Percentiles rank a stretch among this genome's conserved stretches.
These are phyloP conservation scores for Trichoderma guizhouense DNA, from an alignment of 2,329 filamentous ascomycete genomes.

Conservation along the genomic window DNA sequence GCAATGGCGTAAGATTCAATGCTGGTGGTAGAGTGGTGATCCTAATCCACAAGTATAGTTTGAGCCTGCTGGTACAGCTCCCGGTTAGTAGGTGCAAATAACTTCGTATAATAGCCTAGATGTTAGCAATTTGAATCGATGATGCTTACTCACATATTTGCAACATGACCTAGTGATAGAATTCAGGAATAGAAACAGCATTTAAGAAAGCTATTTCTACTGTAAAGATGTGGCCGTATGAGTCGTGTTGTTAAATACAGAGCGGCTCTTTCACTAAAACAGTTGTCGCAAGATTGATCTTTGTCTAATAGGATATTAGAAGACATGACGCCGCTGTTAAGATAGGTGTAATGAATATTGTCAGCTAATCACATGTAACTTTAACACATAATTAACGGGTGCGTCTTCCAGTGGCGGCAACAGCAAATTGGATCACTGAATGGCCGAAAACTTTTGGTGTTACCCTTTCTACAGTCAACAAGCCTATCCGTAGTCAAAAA, in stretches of 20 bases:
- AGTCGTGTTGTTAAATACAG: background rate
- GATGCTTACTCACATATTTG: fast-evolving
- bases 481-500: background rate
- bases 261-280: background rate
- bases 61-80: background rate
- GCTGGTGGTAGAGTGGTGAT: background rate
- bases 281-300: background rate
- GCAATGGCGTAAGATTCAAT: background rate
- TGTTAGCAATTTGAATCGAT: background rate
- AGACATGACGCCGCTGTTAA: background rate
- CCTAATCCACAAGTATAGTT: background rate
- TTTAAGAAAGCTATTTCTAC: background rate
- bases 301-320: background rate
- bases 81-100: background rate
- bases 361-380: background rate
- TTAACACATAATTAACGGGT: background rate
- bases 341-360: background rate
- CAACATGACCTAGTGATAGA: background rate
- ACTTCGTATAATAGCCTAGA: background rate
- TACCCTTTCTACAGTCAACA: background rate
- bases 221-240: background rate
- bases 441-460: background rate
- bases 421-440: background rate
- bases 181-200: background rate
- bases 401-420: background rate